Evolutionary conservation across 139 green algal species (phyloP).

Genomic region (Limnomonas spitsbergensis): DNA sequence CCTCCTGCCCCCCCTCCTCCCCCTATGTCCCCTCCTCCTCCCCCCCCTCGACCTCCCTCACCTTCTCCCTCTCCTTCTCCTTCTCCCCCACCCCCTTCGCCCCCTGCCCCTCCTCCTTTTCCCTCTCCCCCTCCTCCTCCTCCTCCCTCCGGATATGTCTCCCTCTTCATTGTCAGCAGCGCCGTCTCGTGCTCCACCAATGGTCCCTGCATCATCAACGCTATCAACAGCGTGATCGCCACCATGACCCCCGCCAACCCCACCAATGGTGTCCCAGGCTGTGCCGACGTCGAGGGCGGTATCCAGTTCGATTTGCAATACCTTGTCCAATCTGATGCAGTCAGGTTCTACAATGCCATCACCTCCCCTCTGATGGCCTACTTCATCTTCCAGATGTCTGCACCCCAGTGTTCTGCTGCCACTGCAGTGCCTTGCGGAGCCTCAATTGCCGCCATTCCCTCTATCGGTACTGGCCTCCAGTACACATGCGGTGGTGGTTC

Average conservation of each 20-base stretch:
- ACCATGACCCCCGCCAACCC: neutral
- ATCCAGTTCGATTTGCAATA: neutral
- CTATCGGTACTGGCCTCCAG: neutral
- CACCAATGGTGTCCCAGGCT: no score
- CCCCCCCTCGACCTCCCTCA: neutral
- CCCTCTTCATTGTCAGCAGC: neutral
- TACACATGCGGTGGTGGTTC: neutral
- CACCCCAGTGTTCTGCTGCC: neutral
- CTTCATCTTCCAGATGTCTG: neutral
- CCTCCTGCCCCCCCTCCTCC: neutral
- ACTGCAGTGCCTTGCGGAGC: neutral
- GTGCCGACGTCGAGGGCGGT: no score
- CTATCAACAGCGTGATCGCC: neutral
- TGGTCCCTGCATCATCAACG: neutral
- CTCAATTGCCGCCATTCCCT: neutral
- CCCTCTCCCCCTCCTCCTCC: constrained; percentile 1
- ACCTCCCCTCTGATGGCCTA: neutral
- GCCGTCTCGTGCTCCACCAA: neutral
- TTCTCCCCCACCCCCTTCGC: neutral
- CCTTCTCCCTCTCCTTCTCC: neutral
- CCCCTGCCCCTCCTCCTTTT: neutral
- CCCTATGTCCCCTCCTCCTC: constrained; percentile 3
- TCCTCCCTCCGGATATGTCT: neutral
- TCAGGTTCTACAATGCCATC: neutral
- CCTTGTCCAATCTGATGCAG: neutral